Evolutionary conservation across 768 basidiomycete genomes (phyloP).

Genomic region (Auriculariales sp.): DNA sequence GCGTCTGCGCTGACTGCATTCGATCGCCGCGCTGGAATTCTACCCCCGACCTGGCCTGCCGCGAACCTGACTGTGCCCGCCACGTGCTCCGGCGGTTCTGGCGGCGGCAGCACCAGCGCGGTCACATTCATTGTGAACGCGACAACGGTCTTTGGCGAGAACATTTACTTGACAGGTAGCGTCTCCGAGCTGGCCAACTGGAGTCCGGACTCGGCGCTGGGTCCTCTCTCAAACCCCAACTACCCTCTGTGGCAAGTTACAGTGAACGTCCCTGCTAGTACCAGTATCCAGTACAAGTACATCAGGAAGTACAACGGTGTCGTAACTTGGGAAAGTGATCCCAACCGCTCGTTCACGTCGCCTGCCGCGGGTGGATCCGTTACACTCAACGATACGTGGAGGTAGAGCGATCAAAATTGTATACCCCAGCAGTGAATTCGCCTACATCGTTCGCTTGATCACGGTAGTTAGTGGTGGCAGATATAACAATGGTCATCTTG

Average conservation of each 20-base stretch:
- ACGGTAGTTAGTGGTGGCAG: too few relatives aligned
- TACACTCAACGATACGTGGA: slow-evolving; percentile 1
- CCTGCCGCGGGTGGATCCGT: neutral
- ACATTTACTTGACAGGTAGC: slow-evolving; percentile 51
- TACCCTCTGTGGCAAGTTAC: slow-evolving; percentile 52
- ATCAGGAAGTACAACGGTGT: slow-evolving; percentile 2
- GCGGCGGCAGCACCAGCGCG: slow-evolving; percentile 12
- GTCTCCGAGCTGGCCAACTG: slow-evolving; percentile 41
- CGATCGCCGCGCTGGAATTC: slow-evolving; percentile 33
- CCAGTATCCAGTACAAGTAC: slow-evolving; percentile 5
- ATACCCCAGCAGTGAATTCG: too few relatives aligned
- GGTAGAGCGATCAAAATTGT: too few relatives aligned
- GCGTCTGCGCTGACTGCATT: slow-evolving; percentile 52
- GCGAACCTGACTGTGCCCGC: slow-evolving; percentile 32
- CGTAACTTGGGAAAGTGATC: slow-evolving; percentile 3
- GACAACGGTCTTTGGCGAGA: slow-evolving; percentile 53
- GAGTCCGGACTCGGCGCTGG: slow-evolving; percentile 41
- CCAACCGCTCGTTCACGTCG: neutral
- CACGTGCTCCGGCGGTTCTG: slow-evolving; percentile 25
- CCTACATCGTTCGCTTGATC: neutral
- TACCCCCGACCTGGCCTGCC: slow-evolving; percentile 52
- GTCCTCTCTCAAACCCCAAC: slow-evolving; percentile 33
- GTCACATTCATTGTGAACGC: slow-evolving; percentile 52
- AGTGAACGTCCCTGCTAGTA: neutral
- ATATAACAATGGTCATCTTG: neutral